Base-by-base conservation (phyloP, 176 grass and related monocot genomes). In the Phoenix roebelenii region DNA sequence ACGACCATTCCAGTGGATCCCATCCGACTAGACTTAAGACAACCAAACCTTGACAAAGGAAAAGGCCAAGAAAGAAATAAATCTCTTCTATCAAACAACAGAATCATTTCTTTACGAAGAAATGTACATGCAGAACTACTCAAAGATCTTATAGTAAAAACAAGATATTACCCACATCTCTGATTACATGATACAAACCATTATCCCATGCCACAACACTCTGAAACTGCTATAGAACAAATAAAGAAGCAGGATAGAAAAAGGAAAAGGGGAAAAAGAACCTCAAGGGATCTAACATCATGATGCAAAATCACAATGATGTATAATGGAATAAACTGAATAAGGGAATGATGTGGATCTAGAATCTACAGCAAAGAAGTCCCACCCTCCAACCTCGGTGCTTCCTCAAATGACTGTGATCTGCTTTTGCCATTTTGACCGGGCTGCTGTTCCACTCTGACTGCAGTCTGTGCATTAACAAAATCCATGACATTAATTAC, bases 381-480 rank as follows among this genome's bases (percentile, higher is more conserved):
- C n/a, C 56, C 16, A 64, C 67, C 28, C 68, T 65, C 56, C 68
- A 55, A 15, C 50, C 53, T 52, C 77, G 49, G 15, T 44, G 66
- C 73, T 73, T 79, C 59, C 76, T 67, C 22, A 55, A 63, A 61
- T 50, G 63, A 7, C 77, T 66, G 3, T 23, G 58, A 23, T 56
- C 32, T 4, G 61, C 54, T 49, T 73, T 73, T 25, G 55, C 62
- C 69, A 80, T 73, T 68, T 74, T 74, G 15, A 73, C 70, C 3
- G 77, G 77, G 55, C 77, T 80, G 56, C 53, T 74, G 18, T 30
- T 73, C 77, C 70, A 80, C 52, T 80, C 77, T 49, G 61, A 56
- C 7, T 57, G 77, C 32, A 80, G 49, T 54, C 77, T 80, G 70
- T 29, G 30, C 49, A 67, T 64, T 15, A 18, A 52, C 49, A 62